Base-by-base conservation (phyloP, 2,329 filamentous ascomycete species). In the Aspergillus tamarii region DNA sequence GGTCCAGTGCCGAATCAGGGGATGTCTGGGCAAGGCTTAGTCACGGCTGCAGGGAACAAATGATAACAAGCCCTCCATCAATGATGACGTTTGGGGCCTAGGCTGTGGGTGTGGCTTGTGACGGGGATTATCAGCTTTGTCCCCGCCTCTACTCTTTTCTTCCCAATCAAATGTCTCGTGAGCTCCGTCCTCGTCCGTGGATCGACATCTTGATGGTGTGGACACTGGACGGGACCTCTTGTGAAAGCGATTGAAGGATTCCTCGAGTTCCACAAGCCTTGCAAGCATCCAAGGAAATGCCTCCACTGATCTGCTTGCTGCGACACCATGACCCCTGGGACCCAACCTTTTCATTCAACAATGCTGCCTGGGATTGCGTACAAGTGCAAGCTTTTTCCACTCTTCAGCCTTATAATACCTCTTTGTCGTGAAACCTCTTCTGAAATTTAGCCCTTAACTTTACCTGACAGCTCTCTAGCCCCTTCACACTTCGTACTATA, bases 281-380 rank as follows among this genome's bases (percentile, higher is more conserved):
- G 46, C 57, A 57, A 43, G 52, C 57, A 50, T 57, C 34, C 61
- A 59, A 28, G 57, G 45, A 61, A 57, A 56, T 60, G 30, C 60
- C 63, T 62, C 69, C 68, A 70, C 67, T 64, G 68, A 69, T 71
- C 63, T 64, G 39, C 69, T 62, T 59, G 50, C 60, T 58, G 54
- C 60, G 54, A 64, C 46, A 62, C 61, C 52, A 61, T 39, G 57
- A 58, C 63, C 60, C 67, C 58, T 61, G 64, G 67, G 56, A 54
- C 65, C 61, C 66, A 62, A 61, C 64, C 62, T 66, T 69, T 69
- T 66, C 56, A 66, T 21, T 32, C 48, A 32, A 34, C 26, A 32
- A 32, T 32, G 69, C 64, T 70, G 69, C 69, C 69, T 72, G 64
- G 59, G 55, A 57, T 14, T 57, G 26, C 26, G n/a, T 39, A 39